Evolutionary conservation across 2,329 filamentous ascomycete species (phyloP), one percentile per base, ranked within the genome.

Genomic region (Pseudocercospora vitis): DNA sequence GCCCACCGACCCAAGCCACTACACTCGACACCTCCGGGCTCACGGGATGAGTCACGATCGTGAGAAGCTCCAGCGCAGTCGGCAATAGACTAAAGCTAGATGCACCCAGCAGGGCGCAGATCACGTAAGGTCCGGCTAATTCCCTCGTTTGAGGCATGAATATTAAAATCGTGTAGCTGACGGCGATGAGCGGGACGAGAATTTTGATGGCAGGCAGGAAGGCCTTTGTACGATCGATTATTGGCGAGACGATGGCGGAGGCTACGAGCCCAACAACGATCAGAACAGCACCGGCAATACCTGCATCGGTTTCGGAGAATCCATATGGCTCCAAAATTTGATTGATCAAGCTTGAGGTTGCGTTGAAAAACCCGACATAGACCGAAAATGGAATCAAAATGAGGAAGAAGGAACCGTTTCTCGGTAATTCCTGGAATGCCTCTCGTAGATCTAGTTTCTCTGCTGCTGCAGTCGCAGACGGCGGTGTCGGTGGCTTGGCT

Each of bases 361-460:
- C 87, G 78, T 97, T 97, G 84, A 99, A 99, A 75, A 94, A 86
- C 64, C 88, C 91, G 57, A 96, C 89, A 71, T 91, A 96, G 64
- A 91, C 73, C 60, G 82, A 75, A 73, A 92, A 97, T n/a, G 91
- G 86, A 55, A 91, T 65, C 57, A 91, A 76, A 60, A 96, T 73
- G 58, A 96, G 80, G 80, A 85, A 95, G 72, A 95, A 87, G 68
- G 92, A 86, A 14, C 81, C 76, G 4, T 83, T 88, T 26, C 66
- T 69, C 42, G 79, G 67, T 39, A 78, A 68, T 14, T 63, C 51
- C 9, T 53, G 63, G 1, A 91, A 71, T 14, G 81, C 79, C 6
- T 74, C 67, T 19, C 82, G 56, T 2, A 83, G 69, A 73, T 89
- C 57, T 59, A 78, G 67, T 70, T 73, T 73, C 16, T 69, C 68